These are phyloP conservation scores for Lachnellula willkommii DNA, from an alignment of 2,329 filamentous ascomycete genomes.

Conservation along the genomic window DNA sequence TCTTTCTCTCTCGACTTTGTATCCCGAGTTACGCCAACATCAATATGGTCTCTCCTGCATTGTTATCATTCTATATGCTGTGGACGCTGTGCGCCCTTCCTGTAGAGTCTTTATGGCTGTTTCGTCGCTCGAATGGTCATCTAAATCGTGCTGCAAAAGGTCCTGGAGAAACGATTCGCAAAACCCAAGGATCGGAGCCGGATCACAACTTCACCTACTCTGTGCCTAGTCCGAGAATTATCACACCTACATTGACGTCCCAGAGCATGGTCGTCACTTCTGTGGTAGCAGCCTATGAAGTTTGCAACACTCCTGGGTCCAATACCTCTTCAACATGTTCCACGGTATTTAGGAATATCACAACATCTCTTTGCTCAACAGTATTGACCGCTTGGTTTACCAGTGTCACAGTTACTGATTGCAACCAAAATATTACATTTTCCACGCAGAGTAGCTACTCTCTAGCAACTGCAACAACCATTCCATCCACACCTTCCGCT, in stretches of 20 bases:
- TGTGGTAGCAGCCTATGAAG: slow-evolving; percentile 18
- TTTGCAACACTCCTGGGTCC: slow-evolving; percentile 16
- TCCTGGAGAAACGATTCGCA: not conserved
- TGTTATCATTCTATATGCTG: slow-evolving; percentile 1
- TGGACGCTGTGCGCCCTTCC: slow-evolving; percentile 9
- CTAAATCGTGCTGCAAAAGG: not conserved
- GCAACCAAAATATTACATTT: slow-evolving; percentile 24
- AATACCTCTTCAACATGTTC: slow-evolving; percentile 17
- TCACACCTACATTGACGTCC: slow-evolving; percentile 8
- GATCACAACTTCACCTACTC: not conserved
- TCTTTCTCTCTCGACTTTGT: not conserved
- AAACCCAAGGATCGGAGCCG: not conserved
- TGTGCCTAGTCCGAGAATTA: not conserved
- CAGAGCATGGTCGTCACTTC: slow-evolving; percentile 20
- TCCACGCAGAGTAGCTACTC: slow-evolving; percentile 22
- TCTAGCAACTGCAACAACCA: slow-evolving; percentile 12
- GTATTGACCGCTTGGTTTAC: slow-evolving; percentile 23
- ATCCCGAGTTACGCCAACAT: not conserved
- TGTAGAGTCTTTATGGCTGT: slow-evolving; percentile 9
- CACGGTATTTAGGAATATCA: slow-evolving; percentile 13
- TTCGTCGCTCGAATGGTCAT: slow-evolving; percentile 6
- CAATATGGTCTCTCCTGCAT: slow-evolving; percentile 1
- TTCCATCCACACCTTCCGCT: not conserved
- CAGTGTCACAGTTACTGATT: slow-evolving; percentile 21
- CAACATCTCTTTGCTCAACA: slow-evolving; percentile 20